Evolutionary conservation across 306 rosid species (phyloP).

Genomic region (Vigna reflexopilosa): DNA sequence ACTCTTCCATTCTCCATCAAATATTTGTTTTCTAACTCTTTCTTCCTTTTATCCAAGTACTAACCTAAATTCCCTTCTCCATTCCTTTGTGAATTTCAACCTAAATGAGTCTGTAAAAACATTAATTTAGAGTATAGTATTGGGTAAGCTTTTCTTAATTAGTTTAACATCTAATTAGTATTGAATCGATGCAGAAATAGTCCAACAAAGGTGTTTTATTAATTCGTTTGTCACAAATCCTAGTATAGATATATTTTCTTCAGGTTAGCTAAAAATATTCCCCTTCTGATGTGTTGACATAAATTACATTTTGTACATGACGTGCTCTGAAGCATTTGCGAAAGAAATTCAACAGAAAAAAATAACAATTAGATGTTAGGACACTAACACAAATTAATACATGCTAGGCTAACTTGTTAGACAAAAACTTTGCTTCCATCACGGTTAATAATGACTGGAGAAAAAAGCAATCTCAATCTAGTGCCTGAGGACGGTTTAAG

Average conservation of each 20-base stretch:
- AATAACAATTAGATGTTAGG: slow-evolving; percentile 27
- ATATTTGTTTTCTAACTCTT: too few relatives aligned
- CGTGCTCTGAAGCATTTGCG: slow-evolving; percentile 24
- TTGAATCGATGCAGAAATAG: background rate
- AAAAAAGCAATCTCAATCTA: slow-evolving; percentile 37
- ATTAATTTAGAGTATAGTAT: too few relatives aligned
- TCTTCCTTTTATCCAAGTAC: too few relatives aligned
- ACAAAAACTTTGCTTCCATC: slow-evolving; percentile 37
- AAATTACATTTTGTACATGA: slow-evolving; percentile 33
- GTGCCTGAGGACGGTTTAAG: slow-evolving; percentile 28
- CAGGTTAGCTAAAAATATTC: background rate
- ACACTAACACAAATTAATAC: slow-evolving; percentile 28
- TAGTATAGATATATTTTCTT: background rate
- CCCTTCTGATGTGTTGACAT: slow-evolving; percentile 2
- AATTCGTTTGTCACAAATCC: background rate
- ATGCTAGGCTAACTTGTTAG: slow-evolving; percentile 16
- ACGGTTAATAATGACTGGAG: slow-evolving; percentile 12
- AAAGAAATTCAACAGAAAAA: slow-evolving; percentile 13
- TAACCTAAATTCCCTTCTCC: too few relatives aligned
- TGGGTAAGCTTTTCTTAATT: too few relatives aligned
- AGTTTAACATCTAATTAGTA: background rate
- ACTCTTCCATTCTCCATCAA: too few relatives aligned
- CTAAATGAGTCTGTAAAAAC: too few relatives aligned
- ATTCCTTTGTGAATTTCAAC: too few relatives aligned
- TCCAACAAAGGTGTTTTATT: background rate